phyloP scores from a whole-genome alignment of 2,329 filamentous ascomycete species.

The Emmonsiellopsis sp. region DNA sequence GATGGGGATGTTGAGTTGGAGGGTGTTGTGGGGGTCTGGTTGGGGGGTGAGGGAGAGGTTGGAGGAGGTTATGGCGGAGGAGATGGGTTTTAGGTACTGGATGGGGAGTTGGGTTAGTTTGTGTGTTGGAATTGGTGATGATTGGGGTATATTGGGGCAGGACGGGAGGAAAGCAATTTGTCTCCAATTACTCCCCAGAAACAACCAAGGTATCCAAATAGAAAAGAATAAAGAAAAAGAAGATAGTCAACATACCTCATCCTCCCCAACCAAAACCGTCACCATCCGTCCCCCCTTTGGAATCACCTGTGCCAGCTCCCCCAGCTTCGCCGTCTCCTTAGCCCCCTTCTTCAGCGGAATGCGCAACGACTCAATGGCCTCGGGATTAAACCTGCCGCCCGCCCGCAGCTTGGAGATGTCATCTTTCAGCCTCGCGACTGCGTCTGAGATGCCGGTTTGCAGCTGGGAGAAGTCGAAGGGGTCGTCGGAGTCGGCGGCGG shows the following conservation, averaged over 20 bases:
- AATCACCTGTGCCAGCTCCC: slow-evolving; percentile 58
- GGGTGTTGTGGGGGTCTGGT: slow-evolving; percentile 32
- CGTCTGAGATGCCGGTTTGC: slow-evolving; percentile 46
- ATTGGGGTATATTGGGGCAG: background rate
- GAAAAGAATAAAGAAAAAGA: background rate
- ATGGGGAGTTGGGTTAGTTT: background rate
- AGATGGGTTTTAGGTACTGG: slow-evolving; percentile 38
- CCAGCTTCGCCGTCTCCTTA: slow-evolving; percentile 46
- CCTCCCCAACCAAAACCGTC: slow-evolving; percentile 55
- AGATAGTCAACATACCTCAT: slow-evolving; percentile 42
- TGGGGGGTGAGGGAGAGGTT: slow-evolving; percentile 36
- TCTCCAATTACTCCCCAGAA: background rate
- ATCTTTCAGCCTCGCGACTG: slow-evolving; percentile 49
- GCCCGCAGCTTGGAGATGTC: slow-evolving; percentile 54
- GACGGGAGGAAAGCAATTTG: background rate
- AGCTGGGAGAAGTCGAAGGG: slow-evolving; percentile 54
- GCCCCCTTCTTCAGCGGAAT: slow-evolving; percentile 45
- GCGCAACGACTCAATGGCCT: slow-evolving; percentile 50
- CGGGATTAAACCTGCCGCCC: slow-evolving; percentile 54
- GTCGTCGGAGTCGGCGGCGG: slow-evolving; percentile 37
- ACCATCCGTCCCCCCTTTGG: slow-evolving; percentile 54
- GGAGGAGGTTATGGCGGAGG: slow-evolving; percentile 33
- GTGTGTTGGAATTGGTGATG: background rate
- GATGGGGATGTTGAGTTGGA: slow-evolving; percentile 38
- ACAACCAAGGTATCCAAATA: background rate